Evolutionary conservation across 129 eudicot genomes (phyloP), one percentile per base, ranked within the genome.

Genomic region (Sambucus nigra): DNA sequence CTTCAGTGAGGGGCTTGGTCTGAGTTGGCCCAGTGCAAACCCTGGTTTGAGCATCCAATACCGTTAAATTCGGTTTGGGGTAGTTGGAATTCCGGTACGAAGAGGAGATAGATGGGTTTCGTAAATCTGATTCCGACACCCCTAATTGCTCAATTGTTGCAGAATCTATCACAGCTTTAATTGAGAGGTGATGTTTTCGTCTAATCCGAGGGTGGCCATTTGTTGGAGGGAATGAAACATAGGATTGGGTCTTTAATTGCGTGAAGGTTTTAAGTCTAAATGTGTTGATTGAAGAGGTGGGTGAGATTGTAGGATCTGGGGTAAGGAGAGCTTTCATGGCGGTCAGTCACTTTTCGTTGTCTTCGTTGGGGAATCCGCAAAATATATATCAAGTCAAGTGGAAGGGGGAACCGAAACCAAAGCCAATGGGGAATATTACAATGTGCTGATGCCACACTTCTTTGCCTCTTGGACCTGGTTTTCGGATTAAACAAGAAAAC

Each of bases 1-100:
- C 84, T 57, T 84, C 96, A 44, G 68, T 72, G 10, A 92, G 87
- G 5, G 99, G 99, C 74, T 61, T 82, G 31, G 94, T 79, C 41
- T 86, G 99, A 18, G 94, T 92, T 5, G 99, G 99, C 1, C 99
- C 99, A n/a, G 96, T 92, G 62, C 99, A 92, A 21, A 92, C 96
- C 87, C 81, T 78, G 39, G 87, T 57, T 53, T 92, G 99, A 51
- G 99, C 99, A 26, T 92, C 99, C 32, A 86, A 65, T 51, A 92
- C 92, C 28, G 94, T 86, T 71, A 68, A 91, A 67, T 92, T 92
- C 17, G 96, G 96, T 69, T 66, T 70, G 28, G 73, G 59, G 10
- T 59, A 51, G 26, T 51, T 38, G 19, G 69, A 65, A 13, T 53
- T 80, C 64, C 88, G 74, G 42, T 79, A 92, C 31, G 94, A 66